Percentiles rank a stretch among this genome's conserved stretches.
Conservation (phyloP, 2,329 filamentous ascomycete genomes). For the Alternaria ethzedia region DNA sequence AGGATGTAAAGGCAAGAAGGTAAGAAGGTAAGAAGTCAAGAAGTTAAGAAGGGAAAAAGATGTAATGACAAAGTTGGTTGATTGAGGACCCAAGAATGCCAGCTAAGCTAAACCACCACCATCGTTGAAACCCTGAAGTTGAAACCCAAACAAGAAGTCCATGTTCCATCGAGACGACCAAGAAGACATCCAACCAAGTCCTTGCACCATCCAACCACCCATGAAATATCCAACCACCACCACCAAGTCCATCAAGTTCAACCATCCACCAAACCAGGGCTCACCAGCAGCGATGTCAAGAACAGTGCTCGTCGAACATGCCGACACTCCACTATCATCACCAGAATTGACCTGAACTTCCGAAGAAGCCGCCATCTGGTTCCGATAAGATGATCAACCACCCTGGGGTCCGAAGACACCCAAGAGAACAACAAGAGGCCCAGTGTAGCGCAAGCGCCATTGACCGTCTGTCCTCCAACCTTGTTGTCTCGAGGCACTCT, state of each 20-base stretch:
- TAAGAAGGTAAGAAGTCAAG: not conserved
- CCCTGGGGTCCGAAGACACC: not conserved
- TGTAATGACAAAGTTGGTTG: not conserved
- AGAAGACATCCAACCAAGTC: not conserved
- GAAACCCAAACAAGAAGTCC: not conserved
- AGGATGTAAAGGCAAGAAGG: not conserved
- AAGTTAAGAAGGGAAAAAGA: not conserved
- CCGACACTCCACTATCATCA: not conserved
- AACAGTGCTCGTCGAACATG: not conserved
- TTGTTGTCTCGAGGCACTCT: not conserved
- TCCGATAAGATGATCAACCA: not conserved
- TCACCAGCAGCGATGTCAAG: not conserved
- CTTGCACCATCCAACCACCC: not conserved
- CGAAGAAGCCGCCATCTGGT: not conserved
- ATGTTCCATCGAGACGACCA: not conserved
- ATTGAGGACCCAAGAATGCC: not conserved
- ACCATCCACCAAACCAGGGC: not conserved
- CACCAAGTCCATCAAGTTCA: not conserved
- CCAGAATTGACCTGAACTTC: slow-evolving; percentile 1
- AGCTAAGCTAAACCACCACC: not conserved
- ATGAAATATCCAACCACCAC: not conserved
- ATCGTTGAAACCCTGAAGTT: not conserved
- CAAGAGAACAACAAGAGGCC: slow-evolving; percentile 9
- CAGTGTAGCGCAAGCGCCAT: slow-evolving; percentile 10
- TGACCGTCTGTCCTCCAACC: slow-evolving; percentile 18